Evolutionary conservation across 495 filamentous ascomycete genomes (phyloP).

Genomic region (Penicillium coffeae): DNA sequence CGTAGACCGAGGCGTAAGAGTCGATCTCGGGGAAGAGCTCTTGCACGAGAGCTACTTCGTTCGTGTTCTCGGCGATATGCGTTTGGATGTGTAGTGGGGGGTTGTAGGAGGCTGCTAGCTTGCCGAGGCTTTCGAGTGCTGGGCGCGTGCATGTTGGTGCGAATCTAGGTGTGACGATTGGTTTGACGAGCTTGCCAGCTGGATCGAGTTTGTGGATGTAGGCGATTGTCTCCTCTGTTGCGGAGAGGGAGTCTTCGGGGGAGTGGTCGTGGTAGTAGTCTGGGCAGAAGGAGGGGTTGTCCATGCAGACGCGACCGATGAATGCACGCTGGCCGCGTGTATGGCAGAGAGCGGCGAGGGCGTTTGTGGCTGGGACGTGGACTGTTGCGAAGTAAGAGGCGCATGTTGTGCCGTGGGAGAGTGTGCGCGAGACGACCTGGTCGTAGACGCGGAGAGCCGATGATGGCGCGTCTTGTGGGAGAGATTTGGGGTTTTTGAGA

Average conservation of each 20-base stretch:
- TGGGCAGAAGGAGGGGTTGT: constrained; percentile 59
- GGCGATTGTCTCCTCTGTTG: constrained; percentile 35
- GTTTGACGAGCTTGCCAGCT: constrained; percentile 53
- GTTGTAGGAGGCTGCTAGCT: constrained; percentile 53
- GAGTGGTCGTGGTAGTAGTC: constrained; percentile 70
- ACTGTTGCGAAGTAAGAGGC: constrained; percentile 91
- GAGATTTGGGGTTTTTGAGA: constrained; percentile 28
- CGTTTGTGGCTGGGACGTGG: constrained; percentile 76
- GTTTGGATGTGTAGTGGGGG: constrained; percentile 73
- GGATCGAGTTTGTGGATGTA: constrained; percentile 56
- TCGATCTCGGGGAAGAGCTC: constrained; percentile 61
- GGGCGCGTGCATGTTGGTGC: constrained; percentile 67
- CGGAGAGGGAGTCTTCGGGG: constrained; percentile 49
- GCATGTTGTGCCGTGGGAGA: constrained; percentile 89
- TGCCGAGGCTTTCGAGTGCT: constrained; percentile 58
- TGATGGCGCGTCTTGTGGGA: constrained; percentile 25
- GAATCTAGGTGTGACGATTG: constrained; percentile 89
- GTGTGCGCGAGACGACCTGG: constrained; percentile 69
- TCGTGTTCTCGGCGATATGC: constrained; percentile 81
- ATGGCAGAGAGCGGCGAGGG: constrained; percentile 77
- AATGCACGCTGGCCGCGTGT: constrained; percentile 79
- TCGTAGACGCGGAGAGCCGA: constrained; percentile 62
- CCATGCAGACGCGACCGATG: constrained; percentile 91
- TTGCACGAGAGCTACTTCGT: constrained; percentile 66
- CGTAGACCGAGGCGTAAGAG: constrained; percentile 78